phyloP scores from a whole-genome alignment of 139 green algal genomes.

The Gonium pectorale region DNA sequence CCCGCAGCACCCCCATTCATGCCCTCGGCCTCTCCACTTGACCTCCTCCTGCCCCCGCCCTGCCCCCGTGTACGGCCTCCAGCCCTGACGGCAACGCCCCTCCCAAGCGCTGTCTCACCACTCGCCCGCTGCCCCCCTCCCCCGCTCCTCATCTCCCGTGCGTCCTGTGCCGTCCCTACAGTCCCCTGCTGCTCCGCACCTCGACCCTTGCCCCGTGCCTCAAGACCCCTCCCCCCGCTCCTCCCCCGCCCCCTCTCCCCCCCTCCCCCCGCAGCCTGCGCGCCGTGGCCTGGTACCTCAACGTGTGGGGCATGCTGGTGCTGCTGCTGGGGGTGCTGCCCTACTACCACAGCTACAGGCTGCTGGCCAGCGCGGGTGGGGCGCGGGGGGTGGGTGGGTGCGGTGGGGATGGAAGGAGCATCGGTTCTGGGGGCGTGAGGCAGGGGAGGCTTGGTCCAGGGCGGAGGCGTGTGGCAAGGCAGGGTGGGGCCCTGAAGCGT shows the following conservation, averaged over 20 bases:
- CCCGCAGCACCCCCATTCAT: not conserved
- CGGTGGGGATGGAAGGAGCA: too few species aligned
- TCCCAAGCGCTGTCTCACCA: too few species aligned
- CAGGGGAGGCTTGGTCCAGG: too few species aligned
- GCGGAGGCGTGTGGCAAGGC: too few species aligned
- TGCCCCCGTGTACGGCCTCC: too few species aligned
- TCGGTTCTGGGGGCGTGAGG: too few species aligned
- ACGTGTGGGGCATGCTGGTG: conserved; percentile 81
- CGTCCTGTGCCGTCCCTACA: not conserved
- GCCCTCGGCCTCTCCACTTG: too few species aligned
- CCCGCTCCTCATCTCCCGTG: not conserved
- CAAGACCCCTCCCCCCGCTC: not conserved
- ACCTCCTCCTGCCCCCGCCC: too few species aligned
- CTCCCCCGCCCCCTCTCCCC: not conserved
- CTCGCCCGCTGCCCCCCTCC: too few species aligned
- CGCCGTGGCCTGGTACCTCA: conserved; percentile 80
- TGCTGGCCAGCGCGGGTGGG: conserved; percentile 41
- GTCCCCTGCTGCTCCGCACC: not conserved
- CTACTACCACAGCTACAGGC: conserved; percentile 86
- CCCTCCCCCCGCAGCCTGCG: conserved; percentile 68
- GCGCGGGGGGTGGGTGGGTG: too few species aligned
- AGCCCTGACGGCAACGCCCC: too few species aligned
- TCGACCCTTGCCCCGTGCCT: not conserved
- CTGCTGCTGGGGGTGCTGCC: conserved; percentile 89
- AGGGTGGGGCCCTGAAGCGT: too few species aligned